Evolutionary conservation across 2,329 filamentous ascomycete species (phyloP), one percentile per base, ranked within the genome.

Genomic region (Penicillium freii): DNA sequence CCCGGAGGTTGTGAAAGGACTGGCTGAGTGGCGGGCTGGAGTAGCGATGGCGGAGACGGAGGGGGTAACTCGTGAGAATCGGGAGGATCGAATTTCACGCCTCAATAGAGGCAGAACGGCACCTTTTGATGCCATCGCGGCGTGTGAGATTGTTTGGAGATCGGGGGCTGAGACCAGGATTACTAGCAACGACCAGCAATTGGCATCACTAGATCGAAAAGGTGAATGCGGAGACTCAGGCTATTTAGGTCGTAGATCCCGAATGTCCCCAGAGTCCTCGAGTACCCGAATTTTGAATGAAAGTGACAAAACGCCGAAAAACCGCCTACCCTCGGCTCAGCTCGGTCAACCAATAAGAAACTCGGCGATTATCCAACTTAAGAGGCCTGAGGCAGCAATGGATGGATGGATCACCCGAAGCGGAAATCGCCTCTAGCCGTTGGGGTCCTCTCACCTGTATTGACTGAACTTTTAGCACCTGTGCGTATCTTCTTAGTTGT

Each of bases 31-130:
- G 43, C 66, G 63, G 51, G 55, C 46, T 45, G 64, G 56, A 40
- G 58, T 61, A n/a, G 65, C 51, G 40, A 66, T 58, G 50, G 68
- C 57, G 54, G 61, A 58, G 34, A 69, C 33, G 42, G 66, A 66
- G 42, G 66, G 64, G 23, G 69, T 63, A 40, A 65, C 60, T 58
- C 67, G 68, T 53, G 71, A 66, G 27, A 73, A 62, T 45, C 70
- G 70, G 36, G 63, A 64, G 13, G 68, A 65, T 48, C 70, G 72
- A 47, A 74, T 58, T 60, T 77, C 72, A 40, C 75, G 73, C 70
- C 75, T 75, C 70, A 78, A 52, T 50, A 78, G 71, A 71, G 75
- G 75, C 64, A 75, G 59, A 40, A 73, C 66, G 44, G 72, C 69
- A 58, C 69, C 64, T 71, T 73, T 77, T 33, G 75, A 77, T 59